Conservation (phyloP, 371 early-diverging fungal genomes). For the Cladochytrium tenue region DNA sequence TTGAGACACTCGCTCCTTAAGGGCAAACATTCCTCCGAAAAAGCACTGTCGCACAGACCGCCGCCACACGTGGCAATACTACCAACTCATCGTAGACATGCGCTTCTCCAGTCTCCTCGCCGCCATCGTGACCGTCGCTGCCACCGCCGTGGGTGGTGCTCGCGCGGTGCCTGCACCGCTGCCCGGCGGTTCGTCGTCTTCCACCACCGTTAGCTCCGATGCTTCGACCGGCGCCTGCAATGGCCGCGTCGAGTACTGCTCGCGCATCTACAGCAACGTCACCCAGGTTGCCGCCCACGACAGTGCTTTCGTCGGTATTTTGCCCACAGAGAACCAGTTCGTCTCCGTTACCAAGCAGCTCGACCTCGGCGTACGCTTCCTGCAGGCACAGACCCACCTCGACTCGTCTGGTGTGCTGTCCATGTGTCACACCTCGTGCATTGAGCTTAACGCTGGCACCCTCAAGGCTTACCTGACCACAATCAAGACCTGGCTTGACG, state of each 20-base stretch:
- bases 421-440: slow-evolving; percentile 3
- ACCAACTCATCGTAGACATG: no score
- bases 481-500: slow-evolving; percentile 2
- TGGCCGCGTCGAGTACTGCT: slow-evolving; percentile 3
- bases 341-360: slow-evolving; percentile 1
- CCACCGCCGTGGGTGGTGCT: no score
- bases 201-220: not conserved
- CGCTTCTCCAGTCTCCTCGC: no score
- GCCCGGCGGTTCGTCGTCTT: not conserved
- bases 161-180: not conserved
- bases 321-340: not conserved
- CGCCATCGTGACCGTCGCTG: no score
- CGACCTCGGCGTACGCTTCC: not conserved
- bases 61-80: no score
- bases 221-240: slow-evolving; percentile 1
- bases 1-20: no score
- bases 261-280: not conserved
- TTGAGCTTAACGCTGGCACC: not conserved
- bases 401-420: not conserved
- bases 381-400: not conserved
- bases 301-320: not conserved
- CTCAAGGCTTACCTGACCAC: not conserved
- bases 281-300: not conserved
- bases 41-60: no score
- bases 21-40: no score